A percentile compares a stretch with the other conserved stretches of the same genome.
These are phyloP conservation scores for Microsporum audouinii DNA, from an alignment of 2,329 filamentous ascomycete genomes.

Conservation along the genomic window DNA sequence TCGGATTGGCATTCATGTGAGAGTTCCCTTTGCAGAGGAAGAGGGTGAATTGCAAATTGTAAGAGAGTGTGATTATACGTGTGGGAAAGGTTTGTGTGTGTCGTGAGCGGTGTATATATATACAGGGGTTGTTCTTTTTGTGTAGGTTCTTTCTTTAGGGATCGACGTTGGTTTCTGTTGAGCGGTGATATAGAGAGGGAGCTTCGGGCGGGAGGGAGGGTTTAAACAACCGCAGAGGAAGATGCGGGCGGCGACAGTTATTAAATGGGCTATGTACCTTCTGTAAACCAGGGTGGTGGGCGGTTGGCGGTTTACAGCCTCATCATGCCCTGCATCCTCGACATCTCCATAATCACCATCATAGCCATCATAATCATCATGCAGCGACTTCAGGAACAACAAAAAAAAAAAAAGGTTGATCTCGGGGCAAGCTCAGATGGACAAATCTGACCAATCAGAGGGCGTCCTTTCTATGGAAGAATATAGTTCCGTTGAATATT, in stretches of 20 bases:
- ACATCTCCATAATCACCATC: neutral
- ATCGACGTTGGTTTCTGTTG: neutral
- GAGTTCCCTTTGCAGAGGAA: neutral
- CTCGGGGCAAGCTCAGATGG: neutral
- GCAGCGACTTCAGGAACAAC: neutral
- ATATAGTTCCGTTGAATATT: neutral
- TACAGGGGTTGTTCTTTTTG: neutral
- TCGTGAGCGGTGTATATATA: neutral
- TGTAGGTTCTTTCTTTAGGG: neutral
- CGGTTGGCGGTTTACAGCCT: neutral
- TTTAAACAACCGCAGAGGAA: neutral
- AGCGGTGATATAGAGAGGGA: neutral
- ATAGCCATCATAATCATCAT: neutral
- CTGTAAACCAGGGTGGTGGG: neutral
- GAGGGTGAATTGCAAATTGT: neutral
- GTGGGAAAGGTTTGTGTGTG: neutral
- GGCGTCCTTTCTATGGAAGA: neutral
- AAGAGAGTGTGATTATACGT: neutral
- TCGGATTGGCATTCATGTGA: constrained; percentile 2
- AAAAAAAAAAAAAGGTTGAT: neutral
- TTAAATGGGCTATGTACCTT: neutral
- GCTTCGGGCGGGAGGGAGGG: neutral
- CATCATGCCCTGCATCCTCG: neutral
- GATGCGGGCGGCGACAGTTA: neutral
- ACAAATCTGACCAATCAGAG: neutral